Base-by-base conservation (phyloP, 2,329 filamentous ascomycete species). In the Fusarium virguliforme region DNA sequence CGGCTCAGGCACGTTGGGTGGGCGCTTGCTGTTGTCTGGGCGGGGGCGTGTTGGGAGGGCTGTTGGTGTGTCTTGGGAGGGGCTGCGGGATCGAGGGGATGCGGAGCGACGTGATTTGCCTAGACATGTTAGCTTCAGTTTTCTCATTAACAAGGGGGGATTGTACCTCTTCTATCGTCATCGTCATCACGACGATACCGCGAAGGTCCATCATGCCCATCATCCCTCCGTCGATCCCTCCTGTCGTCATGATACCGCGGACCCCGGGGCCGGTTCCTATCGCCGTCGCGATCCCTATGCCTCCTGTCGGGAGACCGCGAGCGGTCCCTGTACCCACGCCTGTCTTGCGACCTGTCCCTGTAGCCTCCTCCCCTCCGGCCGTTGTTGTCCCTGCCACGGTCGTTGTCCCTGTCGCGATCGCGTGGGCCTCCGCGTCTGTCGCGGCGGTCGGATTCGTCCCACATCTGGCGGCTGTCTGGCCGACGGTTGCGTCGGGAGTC, bases 401-500 rank as follows among this genome's bases (percentile, higher is more conserved):
- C 77, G 41, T 75, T 72, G 53, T 79, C 77, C 4, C 76, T 71
- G n/a, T 79, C 74, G 57, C 73, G 68, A 60, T 70, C 68, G 35
- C 67, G 56, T 34, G 69, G 66, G 15, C 74, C 73, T 41, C 75
- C 73, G 10, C 77, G 74, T 30, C 81, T 79, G 59, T 79, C 79
- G 59, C 80, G 80, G 18, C 83, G 81, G 60, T 85, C 83, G 10
- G 83, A 81, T 43, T 87, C 85, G 68, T 92, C 89, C 87, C 88
- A 89, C 85, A 89, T 89, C 58, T 87, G 84, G 56, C 86, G 86
- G 79, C 86, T 89, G 72, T 91, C 89, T 26, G 78, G 78, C 50
- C 81, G 78, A 57, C 79, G 77, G 28, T 70, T 67, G 51, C 80
- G 77, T 54, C 80, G 77, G 15, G 77, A 66, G 67, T 82, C 81